phyloP scores from a whole-genome alignment of 2,329 filamentous ascomycete genomes.

The Ceratocystis ficicola region DNA sequence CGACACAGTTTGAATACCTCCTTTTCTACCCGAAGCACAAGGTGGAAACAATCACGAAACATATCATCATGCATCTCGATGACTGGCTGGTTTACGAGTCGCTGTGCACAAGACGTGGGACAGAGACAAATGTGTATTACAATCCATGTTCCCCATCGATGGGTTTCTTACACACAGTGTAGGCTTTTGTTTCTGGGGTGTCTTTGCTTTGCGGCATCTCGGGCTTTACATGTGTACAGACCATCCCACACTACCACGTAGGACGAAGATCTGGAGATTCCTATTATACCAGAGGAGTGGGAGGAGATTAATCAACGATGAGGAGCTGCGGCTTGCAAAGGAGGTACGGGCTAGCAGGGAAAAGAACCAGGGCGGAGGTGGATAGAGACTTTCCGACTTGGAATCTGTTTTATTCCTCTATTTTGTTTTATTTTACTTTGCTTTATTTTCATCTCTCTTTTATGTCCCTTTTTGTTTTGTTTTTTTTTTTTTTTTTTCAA shows the following conservation, averaged over 20 bases:
- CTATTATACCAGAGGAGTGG: not conserved
- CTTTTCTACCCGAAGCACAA: not conserved
- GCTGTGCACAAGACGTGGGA: not conserved
- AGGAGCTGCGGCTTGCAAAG: no score
- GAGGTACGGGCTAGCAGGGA: not conserved
- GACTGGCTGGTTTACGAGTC: slow-evolving; percentile 4
- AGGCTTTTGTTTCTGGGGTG: not conserved
- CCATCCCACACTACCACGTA: not conserved
- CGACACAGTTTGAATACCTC: not conserved
- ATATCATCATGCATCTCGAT: not conserved
- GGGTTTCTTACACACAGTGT: not conserved
- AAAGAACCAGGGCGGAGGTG: no score
- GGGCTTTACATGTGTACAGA: not conserved
- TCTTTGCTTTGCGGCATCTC: not conserved
- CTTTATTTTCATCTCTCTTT: no score
- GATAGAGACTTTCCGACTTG: no score
- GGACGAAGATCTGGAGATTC: not conserved
- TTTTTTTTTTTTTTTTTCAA: no score
- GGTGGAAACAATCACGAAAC: not conserved
- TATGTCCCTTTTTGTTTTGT: no score
- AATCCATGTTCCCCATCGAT: not conserved
- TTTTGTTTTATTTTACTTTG: no score
- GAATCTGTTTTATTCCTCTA: no score
- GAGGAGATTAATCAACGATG: not conserved
- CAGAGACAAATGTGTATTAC: not conserved